A percentile compares a stretch with the other conserved stretches of the same genome.
phyloP scores from a whole-genome alignment of 305 asterid genomes.

The Fraxinus dipetala region DNA sequence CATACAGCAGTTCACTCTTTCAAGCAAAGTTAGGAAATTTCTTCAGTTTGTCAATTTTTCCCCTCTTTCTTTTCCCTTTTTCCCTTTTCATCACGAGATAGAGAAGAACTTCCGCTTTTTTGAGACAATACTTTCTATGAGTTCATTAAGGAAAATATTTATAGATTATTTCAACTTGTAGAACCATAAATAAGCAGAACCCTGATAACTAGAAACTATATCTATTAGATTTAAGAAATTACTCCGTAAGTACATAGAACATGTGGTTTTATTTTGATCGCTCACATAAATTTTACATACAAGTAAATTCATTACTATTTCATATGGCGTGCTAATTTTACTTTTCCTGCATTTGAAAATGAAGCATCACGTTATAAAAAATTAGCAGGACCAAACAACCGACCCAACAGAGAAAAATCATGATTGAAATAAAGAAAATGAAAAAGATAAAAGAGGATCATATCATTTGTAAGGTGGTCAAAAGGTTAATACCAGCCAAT shows the following conservation, averaged over 20 bases:
- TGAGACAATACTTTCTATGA: background rate
- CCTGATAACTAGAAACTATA: background rate
- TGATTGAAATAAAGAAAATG: background rate
- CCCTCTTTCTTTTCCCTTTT: background rate
- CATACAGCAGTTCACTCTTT: background rate
- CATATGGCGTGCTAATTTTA: background rate
- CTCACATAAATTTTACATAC: background rate
- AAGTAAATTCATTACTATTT: background rate
- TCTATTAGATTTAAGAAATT: background rate
- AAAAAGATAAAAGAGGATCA: background rate
- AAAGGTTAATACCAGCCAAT: constrained; percentile 75
- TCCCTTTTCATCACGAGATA: background rate
- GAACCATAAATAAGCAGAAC: background rate
- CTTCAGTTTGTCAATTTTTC: background rate
- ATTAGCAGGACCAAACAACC: background rate
- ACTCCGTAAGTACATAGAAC: background rate
- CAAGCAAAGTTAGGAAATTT: background rate
- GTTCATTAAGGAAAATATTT: background rate
- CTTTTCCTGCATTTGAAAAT: background rate
- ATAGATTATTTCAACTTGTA: background rate
- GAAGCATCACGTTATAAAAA: background rate
- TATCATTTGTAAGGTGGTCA: constrained; percentile 2
- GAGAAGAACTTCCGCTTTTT: background rate
- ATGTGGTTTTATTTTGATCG: background rate
- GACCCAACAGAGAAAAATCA: background rate